These are phyloP conservation scores for Cercospora sp. DNA, from an alignment of 2,329 filamentous ascomycete genomes.

Conservation along the genomic window DNA sequence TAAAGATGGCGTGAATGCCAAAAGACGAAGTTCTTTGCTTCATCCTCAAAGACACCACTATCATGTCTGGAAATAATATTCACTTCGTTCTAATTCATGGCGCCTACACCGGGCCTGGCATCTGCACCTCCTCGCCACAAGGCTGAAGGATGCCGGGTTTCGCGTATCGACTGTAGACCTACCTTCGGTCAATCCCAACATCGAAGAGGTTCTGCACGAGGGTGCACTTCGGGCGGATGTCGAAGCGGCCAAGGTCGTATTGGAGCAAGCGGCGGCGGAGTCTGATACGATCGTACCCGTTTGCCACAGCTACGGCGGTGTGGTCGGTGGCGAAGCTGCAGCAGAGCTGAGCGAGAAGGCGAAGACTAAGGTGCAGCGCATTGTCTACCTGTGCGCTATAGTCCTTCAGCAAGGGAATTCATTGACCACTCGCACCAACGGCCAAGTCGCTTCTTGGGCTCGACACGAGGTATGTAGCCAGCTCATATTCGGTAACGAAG, in stretches of 20 bases:
- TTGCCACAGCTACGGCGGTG: constrained; percentile 27
- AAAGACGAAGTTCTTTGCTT: neutral
- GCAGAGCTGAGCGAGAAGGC: constrained; percentile 17
- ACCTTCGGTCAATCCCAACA: constrained; percentile 20
- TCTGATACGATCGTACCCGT: constrained; percentile 25
- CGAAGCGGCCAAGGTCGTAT: constrained; percentile 19
- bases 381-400: constrained; percentile 27
- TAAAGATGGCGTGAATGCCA: neutral
- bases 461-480: neutral
- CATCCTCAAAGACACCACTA: neutral
- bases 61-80: constrained; percentile 21
- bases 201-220: neutral
- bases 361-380: constrained; percentile 19
- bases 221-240: constrained; percentile 20
- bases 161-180: constrained; percentile 21
- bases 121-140: constrained; percentile 15
- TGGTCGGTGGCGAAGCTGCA: constrained; percentile 27
- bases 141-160: constrained; percentile 24
- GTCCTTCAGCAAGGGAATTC: constrained; percentile 17
- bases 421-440: neutral
- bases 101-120: constrained; percentile 24
- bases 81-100: constrained; percentile 30
- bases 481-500: neutral
- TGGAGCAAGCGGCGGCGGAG: constrained; percentile 23
- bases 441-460: constrained; percentile 20